These are phyloP conservation scores for Macrolepiota fuliginosa DNA, from an alignment of 768 basidiomycete genomes.

Conservation along the genomic window DNA sequence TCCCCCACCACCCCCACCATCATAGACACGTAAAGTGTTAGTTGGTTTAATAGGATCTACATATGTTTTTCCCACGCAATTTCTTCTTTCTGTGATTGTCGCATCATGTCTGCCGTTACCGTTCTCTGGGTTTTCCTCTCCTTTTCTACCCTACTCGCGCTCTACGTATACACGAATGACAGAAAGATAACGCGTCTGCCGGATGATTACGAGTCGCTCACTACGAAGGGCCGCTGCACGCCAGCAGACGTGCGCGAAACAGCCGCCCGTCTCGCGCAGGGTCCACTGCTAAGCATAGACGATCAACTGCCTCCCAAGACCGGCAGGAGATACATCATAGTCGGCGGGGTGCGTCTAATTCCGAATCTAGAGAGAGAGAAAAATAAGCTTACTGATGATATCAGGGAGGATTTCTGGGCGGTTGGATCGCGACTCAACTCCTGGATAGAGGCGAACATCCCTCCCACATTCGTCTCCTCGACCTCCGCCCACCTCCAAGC, in stretches of 20 bases:
- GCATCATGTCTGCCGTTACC: background rate
- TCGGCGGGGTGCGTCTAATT: slow-evolving; percentile 60
- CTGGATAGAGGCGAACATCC: slow-evolving; percentile 72
- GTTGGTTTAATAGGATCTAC: background rate
- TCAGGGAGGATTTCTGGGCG: slow-evolving; percentile 74
- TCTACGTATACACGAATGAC: slow-evolving; percentile 49
- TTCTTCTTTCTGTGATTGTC: background rate
- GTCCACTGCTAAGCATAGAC: slow-evolving; percentile 31
- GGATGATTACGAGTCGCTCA: slow-evolving; percentile 41
- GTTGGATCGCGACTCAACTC: slow-evolving; percentile 73
- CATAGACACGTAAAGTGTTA: slow-evolving; percentile 14
- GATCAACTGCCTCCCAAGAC: slow-evolving; percentile 62
- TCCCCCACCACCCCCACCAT: slow-evolving; percentile 30
- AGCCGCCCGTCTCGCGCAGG: slow-evolving; percentile 32
- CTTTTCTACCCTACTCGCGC: slow-evolving; percentile 16
- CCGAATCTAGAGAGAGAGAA: background rate
- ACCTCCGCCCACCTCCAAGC: slow-evolving; percentile 61
- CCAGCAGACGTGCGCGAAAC: slow-evolving; percentile 36
- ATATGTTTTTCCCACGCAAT: background rate
- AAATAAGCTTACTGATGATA: background rate
- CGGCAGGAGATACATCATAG: slow-evolving; percentile 71
- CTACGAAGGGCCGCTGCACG: slow-evolving; percentile 47
- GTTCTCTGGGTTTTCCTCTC: background rate
- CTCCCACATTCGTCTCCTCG: slow-evolving; percentile 59
- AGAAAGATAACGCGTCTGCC: slow-evolving; percentile 50